phyloP scores from a whole-genome alignment of 306 rosid genomes.

The Quercus alba region DNA sequence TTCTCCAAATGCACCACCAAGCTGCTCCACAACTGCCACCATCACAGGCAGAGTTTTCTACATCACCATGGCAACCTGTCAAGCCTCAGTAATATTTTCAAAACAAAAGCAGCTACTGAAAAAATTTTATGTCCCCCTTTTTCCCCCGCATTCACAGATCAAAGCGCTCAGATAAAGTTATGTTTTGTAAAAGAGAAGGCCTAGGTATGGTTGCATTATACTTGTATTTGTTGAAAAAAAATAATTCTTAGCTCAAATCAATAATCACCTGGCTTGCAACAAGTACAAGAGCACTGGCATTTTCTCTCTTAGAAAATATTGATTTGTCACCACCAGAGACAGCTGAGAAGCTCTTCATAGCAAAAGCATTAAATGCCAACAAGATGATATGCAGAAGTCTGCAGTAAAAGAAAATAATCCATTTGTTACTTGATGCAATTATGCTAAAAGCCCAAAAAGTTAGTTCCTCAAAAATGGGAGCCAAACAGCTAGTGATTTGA shows the following conservation, averaged over 20 bases:
- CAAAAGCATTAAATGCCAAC: slow-evolving; percentile 54
- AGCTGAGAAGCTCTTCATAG: slow-evolving; percentile 44
- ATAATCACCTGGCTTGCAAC: slow-evolving; percentile 81
- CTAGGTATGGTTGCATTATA: neutral
- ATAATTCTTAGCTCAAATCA: neutral
- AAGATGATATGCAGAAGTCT: slow-evolving; percentile 74
- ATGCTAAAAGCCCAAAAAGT: slow-evolving; percentile 12
- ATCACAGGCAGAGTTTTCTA: slow-evolving; percentile 94
- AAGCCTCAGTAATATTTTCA: neutral
- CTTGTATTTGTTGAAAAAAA: neutral
- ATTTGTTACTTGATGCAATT: slow-evolving; percentile 15
- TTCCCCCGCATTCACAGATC: neutral
- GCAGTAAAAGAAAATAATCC: slow-evolving; percentile 35
- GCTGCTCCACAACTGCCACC: slow-evolving; percentile 93
- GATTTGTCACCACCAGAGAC: slow-evolving; percentile 64
- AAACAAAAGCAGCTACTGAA: neutral
- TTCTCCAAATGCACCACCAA: slow-evolving; percentile 79
- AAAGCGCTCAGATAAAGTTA: neutral
- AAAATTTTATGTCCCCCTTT: neutral
- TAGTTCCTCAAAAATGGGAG: neutral
- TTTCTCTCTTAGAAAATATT: slow-evolving; percentile 53
- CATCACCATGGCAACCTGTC: slow-evolving; percentile 15
- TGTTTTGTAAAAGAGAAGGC: neutral
- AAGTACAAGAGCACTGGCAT: slow-evolving; percentile 61
- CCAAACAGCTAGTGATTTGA: neutral